These are phyloP conservation scores for Neltuma alba DNA, from an alignment of 306 rosid species.

Conservation along the genomic window DNA sequence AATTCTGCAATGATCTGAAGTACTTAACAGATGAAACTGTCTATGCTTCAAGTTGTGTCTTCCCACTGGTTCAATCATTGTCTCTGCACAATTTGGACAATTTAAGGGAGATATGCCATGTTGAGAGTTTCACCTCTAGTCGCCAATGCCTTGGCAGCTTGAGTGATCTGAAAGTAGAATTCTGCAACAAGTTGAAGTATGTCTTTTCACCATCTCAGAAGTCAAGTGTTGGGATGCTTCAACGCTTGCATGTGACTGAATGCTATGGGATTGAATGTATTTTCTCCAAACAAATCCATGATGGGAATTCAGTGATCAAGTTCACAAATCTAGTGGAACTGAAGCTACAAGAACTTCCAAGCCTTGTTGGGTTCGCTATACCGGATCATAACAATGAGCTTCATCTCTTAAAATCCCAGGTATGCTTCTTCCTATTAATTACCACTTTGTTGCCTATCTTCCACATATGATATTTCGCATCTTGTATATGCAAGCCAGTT, in stretches of 20 bases:
- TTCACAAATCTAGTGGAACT: constrained; percentile 20
- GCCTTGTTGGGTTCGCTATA: constrained; percentile 2
- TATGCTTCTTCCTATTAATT: neutral
- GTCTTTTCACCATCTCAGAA: constrained; percentile 16
- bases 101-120: constrained; percentile 12
- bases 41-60: neutral
- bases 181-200: constrained; percentile 18
- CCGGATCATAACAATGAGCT: neutral
- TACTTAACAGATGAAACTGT: constrained; percentile 14
- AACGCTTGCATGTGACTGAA: constrained; percentile 29
- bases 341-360: constrained; percentile 24
- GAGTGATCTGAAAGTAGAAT: constrained; percentile 7
- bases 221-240: constrained; percentile 16
- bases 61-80: constrained; percentile 25
- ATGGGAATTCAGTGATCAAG: neutral
- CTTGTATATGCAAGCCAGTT: neutral
- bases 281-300: neutral
- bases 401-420: neutral
- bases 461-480: neutral
- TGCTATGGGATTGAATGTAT: constrained; percentile 22
- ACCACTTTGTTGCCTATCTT: neutral
- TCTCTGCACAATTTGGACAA: constrained; percentile 3
- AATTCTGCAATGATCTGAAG: constrained; percentile 21
- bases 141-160: constrained; percentile 24
- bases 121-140: neutral